These are phyloP conservation scores for Lachancea quebecensis DNA, from an alignment of 805 yeast species.

Conservation along the genomic window DNA sequence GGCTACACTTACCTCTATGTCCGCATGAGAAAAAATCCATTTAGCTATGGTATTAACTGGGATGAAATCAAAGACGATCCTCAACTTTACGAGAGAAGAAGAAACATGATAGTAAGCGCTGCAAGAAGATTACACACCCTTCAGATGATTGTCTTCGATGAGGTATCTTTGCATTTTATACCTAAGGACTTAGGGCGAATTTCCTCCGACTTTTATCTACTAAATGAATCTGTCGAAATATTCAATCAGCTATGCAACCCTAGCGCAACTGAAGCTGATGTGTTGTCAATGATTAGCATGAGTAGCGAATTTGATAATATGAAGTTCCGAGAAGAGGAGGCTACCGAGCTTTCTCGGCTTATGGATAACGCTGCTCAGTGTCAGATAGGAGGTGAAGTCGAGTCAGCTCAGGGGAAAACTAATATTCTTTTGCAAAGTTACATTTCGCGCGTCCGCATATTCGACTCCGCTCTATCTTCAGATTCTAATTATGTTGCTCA, in stretches of 20 bases:
- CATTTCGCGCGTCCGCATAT: constrained; percentile 65
- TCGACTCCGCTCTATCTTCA: constrained; percentile 75
- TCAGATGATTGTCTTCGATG: constrained; percentile 93
- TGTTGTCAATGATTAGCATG: constrained; percentile 80
- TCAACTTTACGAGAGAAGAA: constrained; percentile 59
- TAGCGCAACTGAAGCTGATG: constrained; percentile 85
- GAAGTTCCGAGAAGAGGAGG: constrained; percentile 83
- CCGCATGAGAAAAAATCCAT: constrained; percentile 90
- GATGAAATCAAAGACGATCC: constrained; percentile 80
- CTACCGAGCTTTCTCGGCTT: constrained; percentile 59
- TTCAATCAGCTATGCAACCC: constrained; percentile 83
- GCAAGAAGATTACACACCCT: constrained; percentile 77
- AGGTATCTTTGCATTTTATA: constrained; percentile 66
- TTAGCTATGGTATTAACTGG: constrained; percentile 88
- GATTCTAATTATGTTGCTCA: constrained; percentile 94
- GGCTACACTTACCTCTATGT: constrained; percentile 94
- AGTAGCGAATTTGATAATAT: constrained; percentile 90
- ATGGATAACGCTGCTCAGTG: constrained; percentile 61
- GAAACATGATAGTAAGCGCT: constrained; percentile 69
- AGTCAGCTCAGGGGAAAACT: constrained; percentile 77
- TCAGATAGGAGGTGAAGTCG: constrained; percentile 72
- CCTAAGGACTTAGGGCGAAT: constrained; percentile 89
- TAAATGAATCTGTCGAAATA: constrained; percentile 79
- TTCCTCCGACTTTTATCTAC: constrained; percentile 86
- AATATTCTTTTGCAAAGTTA: constrained; percentile 82